Conservation (phyloP, 2,329 filamentous ascomycete species). For the Lachnellula arida region DNA sequence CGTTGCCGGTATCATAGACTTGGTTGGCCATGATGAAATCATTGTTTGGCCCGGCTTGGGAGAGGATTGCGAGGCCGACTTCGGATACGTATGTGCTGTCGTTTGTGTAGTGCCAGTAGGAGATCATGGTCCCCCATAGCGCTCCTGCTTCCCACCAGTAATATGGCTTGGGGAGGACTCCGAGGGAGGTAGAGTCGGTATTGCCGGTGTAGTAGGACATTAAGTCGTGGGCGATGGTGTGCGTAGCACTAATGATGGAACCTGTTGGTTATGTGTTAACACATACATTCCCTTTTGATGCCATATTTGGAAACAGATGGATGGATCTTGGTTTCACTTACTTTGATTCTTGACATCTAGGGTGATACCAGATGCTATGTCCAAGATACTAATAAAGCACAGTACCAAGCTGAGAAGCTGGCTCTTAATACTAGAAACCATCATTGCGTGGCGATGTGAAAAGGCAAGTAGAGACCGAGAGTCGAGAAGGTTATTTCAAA, state of each 20-base stretch:
- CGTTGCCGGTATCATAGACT: constrained; percentile 54
- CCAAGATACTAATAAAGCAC: no score
- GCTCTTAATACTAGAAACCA: no score
- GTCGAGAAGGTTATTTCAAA: no score
- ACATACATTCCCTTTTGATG: not conserved
- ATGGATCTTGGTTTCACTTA: no score
- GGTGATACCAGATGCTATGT: no score
- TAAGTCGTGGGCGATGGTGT: constrained; percentile 40
- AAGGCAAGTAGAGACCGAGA: no score
- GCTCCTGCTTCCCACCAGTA: constrained; percentile 34
- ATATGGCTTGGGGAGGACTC: constrained; percentile 8
- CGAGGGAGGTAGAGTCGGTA: constrained; percentile 29
- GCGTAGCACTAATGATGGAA: constrained; percentile 28
- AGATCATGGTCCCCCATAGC: constrained; percentile 61
- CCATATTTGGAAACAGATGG: no score
- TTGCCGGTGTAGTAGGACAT: constrained; percentile 47
- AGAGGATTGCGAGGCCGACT: constrained; percentile 62
- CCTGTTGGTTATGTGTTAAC: constrained; percentile 10
- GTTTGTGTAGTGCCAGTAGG: constrained; percentile 79
- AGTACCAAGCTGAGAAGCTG: no score
- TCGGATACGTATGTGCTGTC: constrained; percentile 53
- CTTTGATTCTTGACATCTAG: no score
- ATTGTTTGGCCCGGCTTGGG: constrained; percentile 64
- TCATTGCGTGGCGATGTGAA: no score
- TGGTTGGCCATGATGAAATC: constrained; percentile 75